Evolutionary conservation across 176 grass and related monocot species (phyloP).

Genomic region (Cocos nucifera): DNA sequence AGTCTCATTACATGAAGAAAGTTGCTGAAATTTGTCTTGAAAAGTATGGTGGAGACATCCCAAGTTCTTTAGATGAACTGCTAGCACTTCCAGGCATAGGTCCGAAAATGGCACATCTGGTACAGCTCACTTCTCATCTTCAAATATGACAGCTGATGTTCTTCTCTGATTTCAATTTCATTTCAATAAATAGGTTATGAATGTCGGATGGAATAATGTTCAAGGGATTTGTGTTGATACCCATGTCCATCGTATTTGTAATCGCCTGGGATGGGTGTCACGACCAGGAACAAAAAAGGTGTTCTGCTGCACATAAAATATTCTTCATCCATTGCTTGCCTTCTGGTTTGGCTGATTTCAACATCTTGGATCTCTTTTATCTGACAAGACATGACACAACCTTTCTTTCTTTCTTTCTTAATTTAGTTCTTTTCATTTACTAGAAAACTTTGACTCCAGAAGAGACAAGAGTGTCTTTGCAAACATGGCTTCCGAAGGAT

Average conservation of each 20-base stretch:
- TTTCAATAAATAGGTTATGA: constrained; percentile 63
- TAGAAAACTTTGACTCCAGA: constrained; percentile 87
- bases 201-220: constrained; percentile 89
- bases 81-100: constrained; percentile 87
- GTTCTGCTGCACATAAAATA: constrained; percentile 6
- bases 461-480: constrained; percentile 79
- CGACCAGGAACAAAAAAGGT: constrained; percentile 69
- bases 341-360: too few species aligned
- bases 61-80: constrained; percentile 54
- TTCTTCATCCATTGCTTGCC: not conserved
- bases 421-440: not conserved
- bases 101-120: constrained; percentile 96
- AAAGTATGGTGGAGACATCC: constrained; percentile 78
- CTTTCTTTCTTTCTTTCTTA: too few species aligned
- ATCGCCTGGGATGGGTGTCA: constrained; percentile 88
- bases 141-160: not conserved
- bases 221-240: constrained; percentile 98
- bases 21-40: constrained; percentile 76
- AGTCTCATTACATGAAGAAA: constrained; percentile 75
- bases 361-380: too few species aligned
- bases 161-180: not conserved
- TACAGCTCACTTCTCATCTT: constrained; percentile 17
- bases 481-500: constrained; percentile 91
- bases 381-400: too few species aligned
- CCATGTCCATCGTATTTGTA: constrained; percentile 96